Base-by-base conservation (phyloP, 352 stramenopile genomes). In the Vaucheria bursata region DNA sequence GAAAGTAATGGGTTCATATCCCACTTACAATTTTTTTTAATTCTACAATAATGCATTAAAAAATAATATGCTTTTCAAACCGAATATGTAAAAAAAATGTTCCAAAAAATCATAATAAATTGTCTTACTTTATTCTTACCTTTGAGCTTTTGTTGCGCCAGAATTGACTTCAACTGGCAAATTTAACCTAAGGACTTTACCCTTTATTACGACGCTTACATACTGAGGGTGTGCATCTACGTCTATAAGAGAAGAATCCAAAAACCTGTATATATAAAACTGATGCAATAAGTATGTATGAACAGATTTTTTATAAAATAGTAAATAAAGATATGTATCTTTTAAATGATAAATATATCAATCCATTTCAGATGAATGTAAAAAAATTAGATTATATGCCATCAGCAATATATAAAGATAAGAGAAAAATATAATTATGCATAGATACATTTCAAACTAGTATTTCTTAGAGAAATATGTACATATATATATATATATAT, bases 201-300 rank as follows among this genome's bases (percentile, higher is more conserved):
- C 93, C 85, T 96, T 97, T 18, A 94, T 91, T 0, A 97, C 86
- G 7, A 97, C 87, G 25, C 88, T 93, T n/a, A 97, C 90, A 77
- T 95, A 95, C 8, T 86, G 88, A 52, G 93, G 93, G 77, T 97
- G 92, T 4, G 96, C 88, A 70, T 97, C 92, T 3, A 97, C 88
- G 82, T 97, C 91, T n/a, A 97, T 89, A 0, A 97, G 85, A 3
- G 89, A 95, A 29, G 89, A 91, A 78, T 95, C 91, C 32, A 97
- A 78, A 82, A 94, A 91, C 33, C 49, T 76, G 69, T 50, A 73
- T 5, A 18, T 18, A 5, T 18, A 33, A 12, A 70, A 18, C n/a
- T 70, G n/a, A 12, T 18, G 6, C 5, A n/a, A 18, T 18, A n/a
- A 31, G 18, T 59, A 18, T 59, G 18, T 29, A 18, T 18, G 45